Conservation (phyloP, 257 asterid genomes). For the Eustoma russellianum region DNA sequence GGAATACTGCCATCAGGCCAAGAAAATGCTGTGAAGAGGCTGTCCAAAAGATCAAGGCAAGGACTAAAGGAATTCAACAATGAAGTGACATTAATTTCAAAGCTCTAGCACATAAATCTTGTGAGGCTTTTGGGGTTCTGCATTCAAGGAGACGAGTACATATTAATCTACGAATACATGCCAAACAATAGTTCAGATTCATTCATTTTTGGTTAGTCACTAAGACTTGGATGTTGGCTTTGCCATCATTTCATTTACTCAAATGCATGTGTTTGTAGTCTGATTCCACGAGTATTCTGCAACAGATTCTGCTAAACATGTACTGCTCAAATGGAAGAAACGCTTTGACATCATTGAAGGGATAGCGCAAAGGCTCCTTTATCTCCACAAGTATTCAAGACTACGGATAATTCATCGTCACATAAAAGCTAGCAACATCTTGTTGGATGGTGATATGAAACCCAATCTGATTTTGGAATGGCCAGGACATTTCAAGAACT, state of each 20-base stretch:
- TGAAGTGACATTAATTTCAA: slow-evolving; percentile 23
- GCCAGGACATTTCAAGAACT: slow-evolving; percentile 6
- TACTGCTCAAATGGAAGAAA: not conserved
- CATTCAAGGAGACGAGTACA: slow-evolving; percentile 20
- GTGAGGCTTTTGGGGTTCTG: slow-evolving; percentile 24
- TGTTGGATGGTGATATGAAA: slow-evolving; percentile 2
- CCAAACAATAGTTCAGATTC: slow-evolving; percentile 10
- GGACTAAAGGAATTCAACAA: slow-evolving; percentile 22
- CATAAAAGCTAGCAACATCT: slow-evolving; percentile 13
- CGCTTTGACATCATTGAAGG: slow-evolving; percentile 4
- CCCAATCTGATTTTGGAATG: slow-evolving; percentile 9
- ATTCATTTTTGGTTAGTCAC: slow-evolving; percentile 2
- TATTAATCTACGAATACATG: slow-evolving; percentile 21
- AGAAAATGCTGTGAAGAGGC: slow-evolving; percentile 10
- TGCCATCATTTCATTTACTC: not conserved
- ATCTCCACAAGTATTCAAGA: slow-evolving; percentile 7
- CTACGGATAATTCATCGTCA: slow-evolving; percentile 10
- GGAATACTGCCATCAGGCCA: slow-evolving; percentile 3
- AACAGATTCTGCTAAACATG: not conserved
- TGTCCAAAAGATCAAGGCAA: slow-evolving; percentile 15
- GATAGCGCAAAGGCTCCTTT: slow-evolving; percentile 10
- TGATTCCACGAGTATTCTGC: not conserved
- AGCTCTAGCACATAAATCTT: slow-evolving; percentile 30
- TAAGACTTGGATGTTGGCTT: not conserved
- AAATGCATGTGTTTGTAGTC: not conserved